Base-by-base conservation (phyloP, 2,329 filamentous ascomycete genomes). In the Aureobasidium sp. region DNA sequence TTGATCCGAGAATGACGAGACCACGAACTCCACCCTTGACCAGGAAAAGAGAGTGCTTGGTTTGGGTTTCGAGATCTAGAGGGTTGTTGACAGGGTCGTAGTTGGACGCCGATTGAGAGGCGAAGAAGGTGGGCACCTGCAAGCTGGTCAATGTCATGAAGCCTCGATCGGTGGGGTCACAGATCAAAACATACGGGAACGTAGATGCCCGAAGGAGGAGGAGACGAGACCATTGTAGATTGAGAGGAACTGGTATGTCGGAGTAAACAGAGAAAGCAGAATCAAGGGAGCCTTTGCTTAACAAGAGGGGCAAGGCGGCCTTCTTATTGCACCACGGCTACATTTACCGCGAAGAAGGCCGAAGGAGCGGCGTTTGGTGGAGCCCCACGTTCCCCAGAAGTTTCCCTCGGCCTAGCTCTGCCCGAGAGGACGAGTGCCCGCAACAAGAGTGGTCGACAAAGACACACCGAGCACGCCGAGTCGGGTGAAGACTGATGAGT, bases 51-150 rank as follows among this genome's bases (percentile, higher is more conserved):
- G 79, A 79, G 76, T 87, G 84, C 31, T 78, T 75, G 27, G 78
- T 76, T 68, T 88, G 85, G 0, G 84, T 79, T 51, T 80, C 75
- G 63, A 84, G 73, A 67, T 88, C 85, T 56, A 87, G 75, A 7
- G 80, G 76, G 29, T 82, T 75, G 51, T 80, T 77, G 49, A 79
- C 70, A 7, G 77, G 67, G 51, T 78, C 73, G 63, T 78, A 79
- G 52, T 75, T 70, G 34, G 78, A 70, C 5, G 77, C 69, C 52
- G 70, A 68, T 44, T 75, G 73, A 69, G 77, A 67, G 73, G 84
- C 79, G 76, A 86, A 87, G 77, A 88, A 87, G 55, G 85, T 87
- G 6, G 85, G 85, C 47, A 85, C 79, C 65, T 66, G 61, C 14
- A n/a, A 41, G 20, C 4, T 12, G 29, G 41, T 64, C 36, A 62